Percentiles rank a stretch among this genome's conserved stretches.
Conservation (phyloP, 2,329 filamentous ascomycete genomes). For the Gremmenia infestans region DNA sequence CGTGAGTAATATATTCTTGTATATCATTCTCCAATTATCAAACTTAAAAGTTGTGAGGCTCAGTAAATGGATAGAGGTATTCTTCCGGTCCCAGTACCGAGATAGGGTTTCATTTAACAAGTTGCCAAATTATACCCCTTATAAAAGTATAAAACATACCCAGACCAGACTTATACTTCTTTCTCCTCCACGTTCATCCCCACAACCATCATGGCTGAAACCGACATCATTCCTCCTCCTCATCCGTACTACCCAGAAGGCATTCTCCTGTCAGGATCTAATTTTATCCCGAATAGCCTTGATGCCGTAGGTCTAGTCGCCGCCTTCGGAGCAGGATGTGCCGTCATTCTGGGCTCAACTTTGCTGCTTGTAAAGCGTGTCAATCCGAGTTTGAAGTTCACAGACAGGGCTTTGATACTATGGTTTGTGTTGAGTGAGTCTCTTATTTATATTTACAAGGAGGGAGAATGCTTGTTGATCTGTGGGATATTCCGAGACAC, state of each 20-base stretch:
- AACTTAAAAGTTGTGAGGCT: too few relatives aligned
- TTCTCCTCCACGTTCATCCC: background rate
- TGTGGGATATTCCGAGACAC: background rate
- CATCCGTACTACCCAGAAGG: slow-evolving; percentile 27
- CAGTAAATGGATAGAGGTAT: too few relatives aligned
- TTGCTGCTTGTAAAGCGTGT: slow-evolving; percentile 11
- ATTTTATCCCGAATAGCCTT: slow-evolving; percentile 21
- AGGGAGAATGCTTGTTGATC: slow-evolving; percentile 42
- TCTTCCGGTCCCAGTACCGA: too few relatives aligned
- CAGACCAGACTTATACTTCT: background rate
- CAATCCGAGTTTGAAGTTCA: slow-evolving; percentile 18
- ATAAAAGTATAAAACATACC: background rate
- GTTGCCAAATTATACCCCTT: background rate
- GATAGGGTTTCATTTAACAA: too few relatives aligned
- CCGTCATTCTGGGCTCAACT: slow-evolving; percentile 16
- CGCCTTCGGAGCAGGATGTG: slow-evolving; percentile 20
- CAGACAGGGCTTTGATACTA: slow-evolving; percentile 23
- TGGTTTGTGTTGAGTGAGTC: slow-evolving; percentile 30
- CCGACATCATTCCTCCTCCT: background rate
- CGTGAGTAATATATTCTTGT: too few relatives aligned
- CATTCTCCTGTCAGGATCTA: slow-evolving; percentile 19
- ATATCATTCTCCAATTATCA: too few relatives aligned
- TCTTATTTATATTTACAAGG: slow-evolving; percentile 14
- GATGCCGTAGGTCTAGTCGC: slow-evolving; percentile 18
- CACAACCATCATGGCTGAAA: background rate